These are phyloP conservation scores for Botrytis pseudocinerea DNA, from an alignment of 2,329 filamentous ascomycete genomes.

Conservation along the genomic window DNA sequence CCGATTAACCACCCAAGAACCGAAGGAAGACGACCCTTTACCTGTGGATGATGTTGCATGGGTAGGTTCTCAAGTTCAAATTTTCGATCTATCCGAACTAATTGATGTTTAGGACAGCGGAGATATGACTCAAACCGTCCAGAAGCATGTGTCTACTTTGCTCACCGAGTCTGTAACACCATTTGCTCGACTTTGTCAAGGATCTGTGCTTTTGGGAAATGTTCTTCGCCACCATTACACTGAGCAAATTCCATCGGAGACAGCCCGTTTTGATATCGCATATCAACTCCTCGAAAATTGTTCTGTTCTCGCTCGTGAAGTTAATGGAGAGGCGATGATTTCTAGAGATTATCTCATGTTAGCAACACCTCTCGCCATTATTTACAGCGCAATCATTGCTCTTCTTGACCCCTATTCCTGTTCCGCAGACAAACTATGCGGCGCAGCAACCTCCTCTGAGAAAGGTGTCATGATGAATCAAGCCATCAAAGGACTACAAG, in stretches of 20 bases:
- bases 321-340: slow-evolving; percentile 35
- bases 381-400: slow-evolving; percentile 38
- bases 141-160: slow-evolving; percentile 41
- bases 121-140: slow-evolving; percentile 39
- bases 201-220: slow-evolving; percentile 42
- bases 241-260: slow-evolving; percentile 30
- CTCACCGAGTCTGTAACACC: slow-evolving; percentile 49
- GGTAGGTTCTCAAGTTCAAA: slow-evolving; percentile 37
- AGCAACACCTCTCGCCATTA: slow-evolving; percentile 36
- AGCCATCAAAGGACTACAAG: slow-evolving; percentile 41
- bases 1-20: slow-evolving; percentile 39
- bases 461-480: slow-evolving; percentile 41
- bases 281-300: slow-evolving; percentile 36
- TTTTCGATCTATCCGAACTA: slow-evolving; percentile 16
- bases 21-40: slow-evolving; percentile 31
- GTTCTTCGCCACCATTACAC: slow-evolving; percentile 41
- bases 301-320: slow-evolving; percentile 32
- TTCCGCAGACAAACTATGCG: slow-evolving; percentile 29
- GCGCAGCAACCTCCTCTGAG: slow-evolving; percentile 27
- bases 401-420: slow-evolving; percentile 45
- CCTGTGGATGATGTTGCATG: slow-evolving; percentile 44
- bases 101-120: slow-evolving; percentile 41
- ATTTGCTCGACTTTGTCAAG: slow-evolving; percentile 53
- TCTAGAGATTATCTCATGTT: slow-evolving; percentile 35
- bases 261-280: slow-evolving; percentile 31